A percentile compares a stretch with the other conserved stretches of the same genome.
These are phyloP conservation scores for Lactarius quietus DNA, from an alignment of 768 basidiomycete species.

Conservation along the genomic window DNA sequence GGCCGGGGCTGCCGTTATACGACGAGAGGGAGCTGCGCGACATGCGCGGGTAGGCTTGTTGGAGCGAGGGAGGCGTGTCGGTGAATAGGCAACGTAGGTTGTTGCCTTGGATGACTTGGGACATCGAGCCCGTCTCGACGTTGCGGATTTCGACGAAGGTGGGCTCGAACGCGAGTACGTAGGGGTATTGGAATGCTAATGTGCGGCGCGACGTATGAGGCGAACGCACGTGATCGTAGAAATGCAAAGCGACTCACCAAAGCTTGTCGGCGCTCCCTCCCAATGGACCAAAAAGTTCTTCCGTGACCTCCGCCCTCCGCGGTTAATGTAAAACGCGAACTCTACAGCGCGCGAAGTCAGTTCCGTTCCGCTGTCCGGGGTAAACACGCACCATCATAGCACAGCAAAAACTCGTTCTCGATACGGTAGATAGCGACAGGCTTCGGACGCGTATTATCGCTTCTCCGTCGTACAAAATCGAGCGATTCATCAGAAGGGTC, in stretches of 20 bases:
- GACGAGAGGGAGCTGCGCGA: slow-evolving; percentile 22
- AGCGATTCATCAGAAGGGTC: slow-evolving; percentile 89
- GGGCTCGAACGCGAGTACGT: slow-evolving; percentile 94
- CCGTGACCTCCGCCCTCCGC: slow-evolving; percentile 87
- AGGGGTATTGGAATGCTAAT: slow-evolving; percentile 91
- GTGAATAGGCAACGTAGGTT: slow-evolving; percentile 90
- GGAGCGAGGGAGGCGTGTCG: slow-evolving; percentile 85
- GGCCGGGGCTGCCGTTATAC: slow-evolving; percentile 6
- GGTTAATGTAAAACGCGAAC: slow-evolving; percentile 98
- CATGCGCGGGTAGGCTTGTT: slow-evolving; percentile 48
- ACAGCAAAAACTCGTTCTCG: slow-evolving; percentile 93
- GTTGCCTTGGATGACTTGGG: slow-evolving; percentile 93
- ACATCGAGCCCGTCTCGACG: slow-evolving; percentile 86
- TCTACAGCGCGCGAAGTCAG: slow-evolving; percentile 46
- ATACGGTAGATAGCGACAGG: slow-evolving; percentile 98
- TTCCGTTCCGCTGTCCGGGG: not conserved
- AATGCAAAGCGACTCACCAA: slow-evolving; percentile 57
- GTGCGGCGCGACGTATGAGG: not conserved
- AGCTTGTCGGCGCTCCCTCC: slow-evolving; percentile 92
- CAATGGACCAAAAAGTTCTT: slow-evolving; percentile 94
- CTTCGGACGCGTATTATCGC: slow-evolving; percentile 74
- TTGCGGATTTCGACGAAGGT: slow-evolving; percentile 96
- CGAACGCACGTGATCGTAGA: not conserved
- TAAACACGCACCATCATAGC: slow-evolving; percentile 78
- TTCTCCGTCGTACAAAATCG: slow-evolving; percentile 89